A percentile compares a stretch with the other conserved stretches of the same genome.
Evolutionary conservation across 1,139 yeast species (phyloP).

Genomic region (Scheffersomyces stambukii): DNA sequence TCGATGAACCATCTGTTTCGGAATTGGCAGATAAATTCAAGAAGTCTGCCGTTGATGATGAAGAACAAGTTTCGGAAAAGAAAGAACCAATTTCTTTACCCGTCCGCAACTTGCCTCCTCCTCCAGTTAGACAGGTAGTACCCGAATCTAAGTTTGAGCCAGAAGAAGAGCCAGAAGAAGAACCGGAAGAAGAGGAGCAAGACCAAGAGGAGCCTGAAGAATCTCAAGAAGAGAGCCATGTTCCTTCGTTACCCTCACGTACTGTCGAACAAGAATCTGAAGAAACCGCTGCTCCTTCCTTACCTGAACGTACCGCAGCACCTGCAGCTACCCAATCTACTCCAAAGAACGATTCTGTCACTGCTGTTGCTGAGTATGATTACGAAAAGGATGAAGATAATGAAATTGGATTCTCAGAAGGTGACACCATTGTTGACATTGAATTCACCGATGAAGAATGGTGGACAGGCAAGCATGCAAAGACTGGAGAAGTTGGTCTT

Average conservation of each 20-base stretch:
- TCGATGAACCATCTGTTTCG: conserved; percentile 9
- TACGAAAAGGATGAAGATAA: conserved; percentile 74
- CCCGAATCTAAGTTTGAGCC: conserved; percentile 18
- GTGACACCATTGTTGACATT: conserved; percentile 60
- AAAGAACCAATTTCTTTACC: conserved; percentile 17
- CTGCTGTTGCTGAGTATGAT: conserved; percentile 63
- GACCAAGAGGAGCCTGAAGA: conserved; percentile 21
- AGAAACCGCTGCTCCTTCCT: conserved; percentile 13
- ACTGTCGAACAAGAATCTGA: conserved; percentile 17
- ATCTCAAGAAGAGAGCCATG: conserved; percentile 14
- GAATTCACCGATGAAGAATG: conserved; percentile 74
- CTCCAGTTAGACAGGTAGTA: conserved; percentile 13
- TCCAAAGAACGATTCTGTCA: conserved; percentile 19
- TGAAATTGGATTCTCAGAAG: conserved; percentile 63
- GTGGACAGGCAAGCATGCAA: conserved; percentile 72
- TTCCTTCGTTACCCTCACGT: conserved; percentile 12
- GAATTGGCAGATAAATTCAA: conserved; percentile 18
- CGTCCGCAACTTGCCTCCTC: conserved; percentile 20
- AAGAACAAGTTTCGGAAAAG: conserved; percentile 13
- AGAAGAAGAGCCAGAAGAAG: conserved; percentile 11
- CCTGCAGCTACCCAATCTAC: conserved; percentile 20
- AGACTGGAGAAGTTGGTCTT: conserved; percentile 59
- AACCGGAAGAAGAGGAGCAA: conserved; percentile 13
- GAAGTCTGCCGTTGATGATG: conserved; percentile 13
- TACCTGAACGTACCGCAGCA: conserved; percentile 13